phyloP scores from a whole-genome alignment of 2,329 filamentous ascomycete species.

The Paraphaeosphaeria minitans region DNA sequence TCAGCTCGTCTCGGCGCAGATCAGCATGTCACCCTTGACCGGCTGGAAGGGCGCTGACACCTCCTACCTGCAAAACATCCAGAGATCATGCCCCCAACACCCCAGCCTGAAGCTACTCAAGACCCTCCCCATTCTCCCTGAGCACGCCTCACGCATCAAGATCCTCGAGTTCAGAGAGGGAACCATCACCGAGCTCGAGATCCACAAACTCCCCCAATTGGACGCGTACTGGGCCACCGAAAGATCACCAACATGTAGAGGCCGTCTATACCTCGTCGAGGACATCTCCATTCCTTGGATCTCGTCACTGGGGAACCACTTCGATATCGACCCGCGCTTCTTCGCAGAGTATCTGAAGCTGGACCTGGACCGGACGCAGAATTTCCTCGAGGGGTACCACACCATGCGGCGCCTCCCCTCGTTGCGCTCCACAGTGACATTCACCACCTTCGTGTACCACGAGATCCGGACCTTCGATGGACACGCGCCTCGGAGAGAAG shows the following conservation, averaged over 20 bases:
- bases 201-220: slow-evolving; percentile 2
- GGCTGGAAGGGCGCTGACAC: slow-evolving; percentile 11
- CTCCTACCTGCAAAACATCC: slow-evolving; percentile 8
- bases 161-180: slow-evolving; percentile 7
- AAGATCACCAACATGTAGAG: background rate
- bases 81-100: slow-evolving; percentile 1
- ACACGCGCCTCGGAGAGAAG: slow-evolving; percentile 7
- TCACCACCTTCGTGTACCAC: slow-evolving; percentile 15
- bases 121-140: background rate
- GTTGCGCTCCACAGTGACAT: background rate
- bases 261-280: slow-evolving; percentile 16
- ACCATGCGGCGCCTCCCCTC: slow-evolving; percentile 10
- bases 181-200: slow-evolving; percentile 1
- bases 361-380: slow-evolving; percentile 12
- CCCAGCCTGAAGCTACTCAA: slow-evolving; percentile 12
- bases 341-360: slow-evolving; percentile 15
- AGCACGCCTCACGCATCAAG: slow-evolving; percentile 6
- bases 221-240: slow-evolving; percentile 2
- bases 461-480: slow-evolving; percentile 12
- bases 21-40: slow-evolving; percentile 6
- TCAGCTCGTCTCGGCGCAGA: background rate
- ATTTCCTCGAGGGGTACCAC: slow-evolving; percentile 11
- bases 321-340: slow-evolving; percentile 19
- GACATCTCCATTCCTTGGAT: slow-evolving; percentile 16
- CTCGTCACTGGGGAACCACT: slow-evolving; percentile 11